These are phyloP conservation scores for Candida alai DNA, from an alignment of 805 yeast genomes.

Conservation along the genomic window DNA sequence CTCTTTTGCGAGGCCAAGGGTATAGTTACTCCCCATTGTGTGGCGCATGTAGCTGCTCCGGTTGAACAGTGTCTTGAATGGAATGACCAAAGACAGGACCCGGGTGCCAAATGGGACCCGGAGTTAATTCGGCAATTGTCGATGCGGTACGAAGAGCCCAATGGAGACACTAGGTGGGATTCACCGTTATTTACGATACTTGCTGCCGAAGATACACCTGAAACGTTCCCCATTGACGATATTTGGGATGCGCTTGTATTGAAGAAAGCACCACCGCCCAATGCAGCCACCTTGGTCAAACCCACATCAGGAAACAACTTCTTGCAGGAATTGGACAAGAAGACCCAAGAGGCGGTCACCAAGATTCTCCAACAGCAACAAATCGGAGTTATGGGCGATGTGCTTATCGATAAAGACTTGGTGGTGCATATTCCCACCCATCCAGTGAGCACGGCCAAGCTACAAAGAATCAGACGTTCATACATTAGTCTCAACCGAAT, in stretches of 20 bases:
- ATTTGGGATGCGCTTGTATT: conserved; percentile 63
- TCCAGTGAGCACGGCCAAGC: conserved; percentile 63
- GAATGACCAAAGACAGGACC: conserved; percentile 39
- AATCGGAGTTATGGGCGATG: conserved; percentile 48
- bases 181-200: conserved; percentile 78
- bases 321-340: conserved; percentile 70
- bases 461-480: conserved; percentile 80
- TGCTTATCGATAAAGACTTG: conserved; percentile 41
- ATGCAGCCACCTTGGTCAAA: conserved; percentile 77
- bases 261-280: conserved; percentile 67
- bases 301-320: conserved; percentile 77
- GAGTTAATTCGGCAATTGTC: conserved; percentile 62
- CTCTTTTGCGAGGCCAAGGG: conserved; percentile 91
- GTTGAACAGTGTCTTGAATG: conserved; percentile 57
- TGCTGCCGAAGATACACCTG: conserved; percentile 42
- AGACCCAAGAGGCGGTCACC: conserved; percentile 61
- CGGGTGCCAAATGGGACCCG: conserved; percentile 63
- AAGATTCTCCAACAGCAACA: conserved; percentile 63
- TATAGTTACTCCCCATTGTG: conserved; percentile 74
- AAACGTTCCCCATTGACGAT: conserved; percentile 56
- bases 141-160: conserved; percentile 93
- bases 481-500: conserved; percentile 78
- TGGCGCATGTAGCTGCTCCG: conserved; percentile 75
- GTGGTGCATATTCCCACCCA: conserved; percentile 60
- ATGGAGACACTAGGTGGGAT: conserved; percentile 85